A percentile compares a stretch with the other conserved stretches of the same genome.
phyloP scores from a whole-genome alignment of 306 rosid species.

The Begonia loranthoides region DNA sequence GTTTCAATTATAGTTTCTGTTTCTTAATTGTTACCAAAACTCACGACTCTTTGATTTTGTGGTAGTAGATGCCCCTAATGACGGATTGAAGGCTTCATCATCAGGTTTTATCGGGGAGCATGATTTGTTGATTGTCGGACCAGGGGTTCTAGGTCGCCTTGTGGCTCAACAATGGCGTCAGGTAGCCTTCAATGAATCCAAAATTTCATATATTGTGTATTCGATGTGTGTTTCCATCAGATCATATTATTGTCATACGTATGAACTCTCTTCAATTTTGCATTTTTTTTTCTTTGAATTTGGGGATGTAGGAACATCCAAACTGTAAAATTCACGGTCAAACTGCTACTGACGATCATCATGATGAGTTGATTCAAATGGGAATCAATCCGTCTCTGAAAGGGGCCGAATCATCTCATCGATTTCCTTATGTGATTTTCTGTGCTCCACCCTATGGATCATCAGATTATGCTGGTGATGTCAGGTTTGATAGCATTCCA shows the following conservation, averaged over 20 bases:
- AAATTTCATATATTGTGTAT: too few species aligned
- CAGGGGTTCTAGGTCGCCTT: slow-evolving; percentile 88
- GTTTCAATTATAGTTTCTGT: too few species aligned
- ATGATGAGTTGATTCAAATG: slow-evolving; percentile 52
- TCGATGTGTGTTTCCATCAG: too few species aligned
- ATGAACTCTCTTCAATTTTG: not conserved
- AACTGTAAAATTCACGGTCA: slow-evolving; percentile 72
- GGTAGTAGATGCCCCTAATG: slow-evolving; percentile 29
- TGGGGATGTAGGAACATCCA: slow-evolving; percentile 46
- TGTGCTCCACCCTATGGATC: slow-evolving; percentile 84
- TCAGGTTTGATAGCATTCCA: slow-evolving; percentile 35
- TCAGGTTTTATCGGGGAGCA: slow-evolving; percentile 34
- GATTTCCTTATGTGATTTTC: slow-evolving; percentile 67
- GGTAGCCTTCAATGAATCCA: slow-evolving; percentile 20
- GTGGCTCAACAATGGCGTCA: slow-evolving; percentile 76
- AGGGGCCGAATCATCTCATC: slow-evolving; percentile 25
- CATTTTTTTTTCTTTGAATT: not conserved
- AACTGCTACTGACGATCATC: slow-evolving; percentile 67
- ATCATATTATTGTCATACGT: too few species aligned
- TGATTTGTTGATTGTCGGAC: slow-evolving; percentile 75
- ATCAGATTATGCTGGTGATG: slow-evolving; percentile 59
- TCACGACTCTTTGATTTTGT: slow-evolving; percentile 4
- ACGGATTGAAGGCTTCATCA: slow-evolving; percentile 22
- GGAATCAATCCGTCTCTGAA: slow-evolving; percentile 70
- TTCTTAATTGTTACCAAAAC: not conserved